phyloP scores from a whole-genome alignment of 225 moss, liverwort and hornwort species.

The Pleurozium schreberi region DNA sequence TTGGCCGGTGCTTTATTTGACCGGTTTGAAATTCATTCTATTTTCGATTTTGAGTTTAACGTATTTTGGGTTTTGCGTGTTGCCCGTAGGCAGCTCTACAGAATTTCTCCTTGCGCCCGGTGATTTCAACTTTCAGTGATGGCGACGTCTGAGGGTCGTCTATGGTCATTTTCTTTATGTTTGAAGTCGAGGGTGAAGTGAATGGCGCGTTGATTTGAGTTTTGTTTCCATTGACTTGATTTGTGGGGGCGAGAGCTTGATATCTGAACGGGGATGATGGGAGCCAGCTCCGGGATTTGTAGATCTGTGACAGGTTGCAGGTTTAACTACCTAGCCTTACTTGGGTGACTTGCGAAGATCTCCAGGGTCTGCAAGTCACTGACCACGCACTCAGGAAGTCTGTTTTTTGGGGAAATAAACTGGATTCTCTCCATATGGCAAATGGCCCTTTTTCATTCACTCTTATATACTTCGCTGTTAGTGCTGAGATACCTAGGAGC shows the following conservation, averaged over 20 bases:
- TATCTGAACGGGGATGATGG: neutral
- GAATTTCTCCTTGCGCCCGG: neutral
- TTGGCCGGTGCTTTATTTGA: neutral
- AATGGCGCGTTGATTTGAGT: neutral
- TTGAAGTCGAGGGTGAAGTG: neutral
- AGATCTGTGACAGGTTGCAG: neutral
- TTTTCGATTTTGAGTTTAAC: neutral
- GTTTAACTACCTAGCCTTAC: neutral
- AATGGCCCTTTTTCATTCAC: neutral
- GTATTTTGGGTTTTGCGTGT: neutral
- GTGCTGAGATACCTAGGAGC: neutral
- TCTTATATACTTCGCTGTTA: neutral
- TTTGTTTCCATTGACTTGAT: neutral
- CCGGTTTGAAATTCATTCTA: neutral
- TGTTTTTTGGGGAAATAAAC: neutral
- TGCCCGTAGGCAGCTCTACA: neutral
- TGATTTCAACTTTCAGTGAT: neutral
- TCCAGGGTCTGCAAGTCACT: neutral
- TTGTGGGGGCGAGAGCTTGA: neutral
- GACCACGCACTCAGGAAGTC: neutral
- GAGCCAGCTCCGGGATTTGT: neutral
- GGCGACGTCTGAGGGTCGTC: neutral
- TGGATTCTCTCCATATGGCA: neutral
- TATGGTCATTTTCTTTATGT: neutral
- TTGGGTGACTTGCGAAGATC: neutral